Base-by-base conservation (phyloP, 2,329 filamentous ascomycete genomes). In the Coniella lustricola region DNA sequence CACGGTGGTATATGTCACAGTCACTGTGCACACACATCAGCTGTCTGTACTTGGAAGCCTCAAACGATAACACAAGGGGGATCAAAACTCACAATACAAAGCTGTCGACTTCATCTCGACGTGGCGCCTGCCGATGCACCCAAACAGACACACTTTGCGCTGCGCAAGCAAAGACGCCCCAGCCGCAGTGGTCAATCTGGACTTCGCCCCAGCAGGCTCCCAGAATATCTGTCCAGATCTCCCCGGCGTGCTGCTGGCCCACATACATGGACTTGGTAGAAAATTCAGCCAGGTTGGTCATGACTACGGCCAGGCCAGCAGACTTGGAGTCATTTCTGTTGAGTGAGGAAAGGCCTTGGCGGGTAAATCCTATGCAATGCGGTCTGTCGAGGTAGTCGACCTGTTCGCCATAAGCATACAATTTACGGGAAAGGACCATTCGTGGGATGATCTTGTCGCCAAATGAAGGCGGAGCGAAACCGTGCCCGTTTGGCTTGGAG, bases 391-490 rank as follows among this genome's bases (percentile, higher is more conserved):
- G 81, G 59, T 85, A 86, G 55, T 86, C 18, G 75, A 36, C 65
- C 59, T 86, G 82, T 20, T 71, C 65, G 7, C 84, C 84, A 54
- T 86, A 85, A 0, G 82, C 81, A 59, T 82, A 87, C 7, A 84
- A 66, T 56, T 79, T 81, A 8, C 84, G 73, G 2, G 79, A 79
- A 9, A 82, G 71, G 33, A 79, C 72, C 18, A 87, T 69, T 14
- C 74, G 71, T 1, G 81, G 75, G 1, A 87, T 68, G 3, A 57
- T 41, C 40, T 71, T 72, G 9, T 71, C 73, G 25, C 71, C 73
- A 48, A 74, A 77, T 3, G 75, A 79, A 0, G 59, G 58, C 2
- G 48, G 50, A 38, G 55, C 56, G 45, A 54, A 56, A 40, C 49
- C 49, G 3, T 65, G 66, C 49, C 75, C 70, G 3, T 73, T 67